A percentile compares a stretch with the other conserved stretches of the same genome.
phyloP scores from a whole-genome alignment of 371 early-diverging fungal genomes.

The Dichotomocladium elegans region DNA sequence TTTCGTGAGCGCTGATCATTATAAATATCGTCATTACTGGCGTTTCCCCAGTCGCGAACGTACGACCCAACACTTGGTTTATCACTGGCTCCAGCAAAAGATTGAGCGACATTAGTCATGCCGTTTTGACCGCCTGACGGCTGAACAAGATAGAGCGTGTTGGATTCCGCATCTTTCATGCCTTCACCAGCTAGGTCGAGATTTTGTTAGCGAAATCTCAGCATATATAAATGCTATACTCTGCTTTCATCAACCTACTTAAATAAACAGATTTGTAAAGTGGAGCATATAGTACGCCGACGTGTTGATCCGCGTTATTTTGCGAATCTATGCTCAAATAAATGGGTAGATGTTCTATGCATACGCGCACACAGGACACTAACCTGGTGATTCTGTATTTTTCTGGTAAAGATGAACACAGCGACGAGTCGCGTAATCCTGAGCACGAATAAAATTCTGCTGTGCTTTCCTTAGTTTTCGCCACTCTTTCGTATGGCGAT shows the following conservation, averaged over 20 bases:
- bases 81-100: conserved; percentile 11
- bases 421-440: conserved; percentile 65
- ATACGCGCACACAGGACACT: too few species aligned
- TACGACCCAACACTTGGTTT: conserved; percentile 16
- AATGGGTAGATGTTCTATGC: too few species aligned
- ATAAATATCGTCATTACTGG: background rate
- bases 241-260: conserved; percentile 8
- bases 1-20: conserved; percentile 11
- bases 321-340: too few species aligned
- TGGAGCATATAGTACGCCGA: conserved; percentile 61
- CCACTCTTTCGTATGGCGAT: conserved; percentile 59
- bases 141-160: background rate
- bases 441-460: conserved; percentile 57
- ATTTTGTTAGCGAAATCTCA: too few species aligned
- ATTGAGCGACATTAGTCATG: background rate
- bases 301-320: conserved; percentile 30
- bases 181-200: too few species aligned
- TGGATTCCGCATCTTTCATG: background rate
- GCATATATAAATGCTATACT: background rate
- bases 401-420: conserved; percentile 59
- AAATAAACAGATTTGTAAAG: conserved; percentile 48
- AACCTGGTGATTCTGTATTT: conserved; percentile 19
- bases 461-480: conserved; percentile 49
- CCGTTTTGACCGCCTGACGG: conserved; percentile 1
- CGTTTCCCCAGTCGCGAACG: conserved; percentile 14